These are phyloP conservation scores for Dittrichia graveolens DNA, from an alignment of 129 eudicot species.

Conservation along the genomic window DNA sequence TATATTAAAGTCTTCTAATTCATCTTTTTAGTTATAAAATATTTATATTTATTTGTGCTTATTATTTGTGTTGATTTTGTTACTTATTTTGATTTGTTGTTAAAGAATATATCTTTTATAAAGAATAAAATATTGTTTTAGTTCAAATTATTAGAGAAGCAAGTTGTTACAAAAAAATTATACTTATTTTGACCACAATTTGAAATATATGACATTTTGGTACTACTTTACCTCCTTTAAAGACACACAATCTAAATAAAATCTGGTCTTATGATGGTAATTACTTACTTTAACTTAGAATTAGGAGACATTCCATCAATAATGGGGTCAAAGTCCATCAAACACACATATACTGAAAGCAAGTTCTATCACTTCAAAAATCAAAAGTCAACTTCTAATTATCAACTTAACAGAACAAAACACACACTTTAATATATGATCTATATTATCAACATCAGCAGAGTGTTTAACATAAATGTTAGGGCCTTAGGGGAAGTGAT, in stretches of 20 bases:
- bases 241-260: slow-evolving; percentile 1
- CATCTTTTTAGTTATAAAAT: no score
- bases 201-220: background rate
- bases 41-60: no score
- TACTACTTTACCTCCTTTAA: slow-evolving; percentile 1
- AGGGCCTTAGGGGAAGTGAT: no score
- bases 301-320: background rate
- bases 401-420: background rate
- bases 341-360: background rate
- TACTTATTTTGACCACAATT: slow-evolving; percentile 6
- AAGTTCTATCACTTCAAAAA: slow-evolving; percentile 18
- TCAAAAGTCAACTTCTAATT: slow-evolving; percentile 10
- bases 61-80: no score
- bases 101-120: no score
- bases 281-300: slow-evolving; percentile 16
- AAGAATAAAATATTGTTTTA: no score
- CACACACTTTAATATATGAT: background rate
- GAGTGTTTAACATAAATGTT: no score
- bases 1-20: no score
- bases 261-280: slow-evolving; percentile 17
- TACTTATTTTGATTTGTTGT: no score
- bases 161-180: background rate
- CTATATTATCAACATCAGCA: no score
- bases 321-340: slow-evolving; percentile 11
- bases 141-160: no score